Evolutionary conservation across 768 basidiomycete species (phyloP), one percentile per base, ranked within the genome.

Genomic region (Peribolospora kevripleyi): DNA sequence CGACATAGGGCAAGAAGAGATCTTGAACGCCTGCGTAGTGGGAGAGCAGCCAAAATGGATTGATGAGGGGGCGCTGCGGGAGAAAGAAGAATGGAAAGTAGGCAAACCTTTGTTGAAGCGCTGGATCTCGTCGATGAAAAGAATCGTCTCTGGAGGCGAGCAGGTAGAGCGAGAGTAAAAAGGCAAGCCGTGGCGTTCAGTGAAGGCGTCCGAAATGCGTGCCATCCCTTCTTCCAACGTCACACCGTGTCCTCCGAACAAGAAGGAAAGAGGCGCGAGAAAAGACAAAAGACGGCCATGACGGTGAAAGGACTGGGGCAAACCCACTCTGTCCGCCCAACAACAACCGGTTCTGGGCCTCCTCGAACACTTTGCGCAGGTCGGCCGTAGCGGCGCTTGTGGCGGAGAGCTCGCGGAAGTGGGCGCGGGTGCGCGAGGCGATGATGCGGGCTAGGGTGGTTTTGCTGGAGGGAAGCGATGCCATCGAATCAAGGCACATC

Each of bases 81-180:
- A 25, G 25, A 25, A 25, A 25, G 25, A 25, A 25, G n/a, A n/a
- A 25, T 25, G 25, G 25, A 25, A 25, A 25, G 25, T 25, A 25
- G 25, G 25, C 25, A 25, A 25, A 6, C 75, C 68, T 61, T 76
- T 79, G 63, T 76, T 81, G 63, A 82, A 83, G 38, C 57, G 76
- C 67, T 85, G 84, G 10, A 87, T 77, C 66, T 87, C 84, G 61
- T 88, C 85, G 54, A 86, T 66, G 66, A 86, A 87, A 10, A 87
- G 62, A 38, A 83, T 69, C 0, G 84, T 87, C 59, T 74, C 73
- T 83, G 57, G 11, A 54, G 42, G 46, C 62, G 48, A 9, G 51
- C 37, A 64, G 48, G 7, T 55, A 50, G n/a, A 37, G 52, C 41
- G 25, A 40, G 42, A 49, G 50, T 11, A 38, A 42, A 45, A 13